Evolutionary conservation across 345 rosid genomes (phyloP).

Genomic region (Punica granatum): DNA sequence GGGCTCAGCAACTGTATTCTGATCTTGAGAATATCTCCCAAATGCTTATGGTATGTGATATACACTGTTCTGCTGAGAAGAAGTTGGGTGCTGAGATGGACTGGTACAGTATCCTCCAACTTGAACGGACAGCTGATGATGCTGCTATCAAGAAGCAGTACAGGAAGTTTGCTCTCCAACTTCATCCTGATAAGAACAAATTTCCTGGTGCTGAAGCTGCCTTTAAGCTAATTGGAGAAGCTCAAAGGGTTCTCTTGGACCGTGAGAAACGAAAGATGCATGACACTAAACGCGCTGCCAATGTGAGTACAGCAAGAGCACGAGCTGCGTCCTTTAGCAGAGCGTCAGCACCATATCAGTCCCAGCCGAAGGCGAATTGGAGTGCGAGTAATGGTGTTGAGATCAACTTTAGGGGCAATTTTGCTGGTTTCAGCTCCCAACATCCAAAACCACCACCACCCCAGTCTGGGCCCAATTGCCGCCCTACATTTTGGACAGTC

Average conservation of each 20-base stretch:
- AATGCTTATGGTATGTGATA: conserved; percentile 76
- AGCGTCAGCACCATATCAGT: conserved; percentile 25
- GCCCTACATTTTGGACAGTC: conserved; percentile 50
- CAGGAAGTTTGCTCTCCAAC: conserved; percentile 67
- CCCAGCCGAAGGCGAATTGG: conserved; percentile 25
- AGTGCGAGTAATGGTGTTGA: conserved; percentile 20
- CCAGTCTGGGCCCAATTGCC: conserved; percentile 30
- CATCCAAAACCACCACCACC: conserved; percentile 28
- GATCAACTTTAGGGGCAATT: conserved; percentile 18
- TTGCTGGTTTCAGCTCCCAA: conserved; percentile 26
- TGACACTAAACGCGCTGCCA: conserved; percentile 42
- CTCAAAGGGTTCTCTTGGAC: conserved; percentile 74
- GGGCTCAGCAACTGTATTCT: conserved; percentile 57
- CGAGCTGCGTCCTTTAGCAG: conserved; percentile 11
- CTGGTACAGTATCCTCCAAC: conserved; percentile 85
- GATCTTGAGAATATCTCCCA: conserved; percentile 56
- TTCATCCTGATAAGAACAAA: conserved; percentile 92
- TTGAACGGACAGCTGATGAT: conserved; percentile 56
- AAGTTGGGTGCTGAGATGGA: conserved; percentile 65
- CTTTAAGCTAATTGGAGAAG: conserved; percentile 79
- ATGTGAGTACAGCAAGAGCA: conserved; percentile 7
- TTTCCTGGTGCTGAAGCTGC: conserved; percentile 94
- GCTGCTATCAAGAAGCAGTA: conserved; percentile 75
- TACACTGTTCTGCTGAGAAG: conserved; percentile 63
- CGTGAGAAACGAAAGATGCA: conserved; percentile 41